Evolutionary conservation across 306 rosid genomes (phyloP).

Genomic region (Alnus glutinosa): DNA sequence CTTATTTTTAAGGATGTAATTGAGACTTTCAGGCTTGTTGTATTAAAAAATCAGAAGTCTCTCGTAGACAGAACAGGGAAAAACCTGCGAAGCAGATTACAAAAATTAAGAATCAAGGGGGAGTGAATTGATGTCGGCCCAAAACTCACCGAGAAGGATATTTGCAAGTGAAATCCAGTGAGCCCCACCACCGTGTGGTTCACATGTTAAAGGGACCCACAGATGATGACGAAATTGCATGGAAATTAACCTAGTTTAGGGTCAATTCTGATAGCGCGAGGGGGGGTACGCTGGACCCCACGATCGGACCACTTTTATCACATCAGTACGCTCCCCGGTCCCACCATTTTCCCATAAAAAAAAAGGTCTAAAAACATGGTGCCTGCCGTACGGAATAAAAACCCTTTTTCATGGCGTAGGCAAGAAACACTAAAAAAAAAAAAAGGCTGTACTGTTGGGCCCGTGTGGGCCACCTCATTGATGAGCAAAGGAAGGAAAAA

Average conservation of each 20-base stretch:
- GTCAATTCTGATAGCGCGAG: background rate
- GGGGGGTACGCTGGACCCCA: background rate
- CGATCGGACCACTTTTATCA: background rate
- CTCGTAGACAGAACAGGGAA: no score
- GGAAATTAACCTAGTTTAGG: background rate
- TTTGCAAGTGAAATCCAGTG: conserved; percentile 26
- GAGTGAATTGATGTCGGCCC: no score
- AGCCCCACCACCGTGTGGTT: conserved; percentile 29
- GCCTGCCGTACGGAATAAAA: conserved; percentile 40
- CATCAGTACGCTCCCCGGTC: conserved; percentile 11
- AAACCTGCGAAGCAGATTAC: no score
- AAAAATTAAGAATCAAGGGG: no score
- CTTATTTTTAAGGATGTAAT: no score
- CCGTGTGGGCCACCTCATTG: conserved; percentile 27
- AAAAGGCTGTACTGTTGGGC: conserved; percentile 38
- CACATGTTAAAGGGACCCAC: conserved; percentile 43
- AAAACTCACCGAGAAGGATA: no score
- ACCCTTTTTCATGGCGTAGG: conserved; percentile 25
- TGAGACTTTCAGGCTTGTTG: no score
- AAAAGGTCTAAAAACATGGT: background rate
- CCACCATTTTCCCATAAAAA: conserved; percentile 9
- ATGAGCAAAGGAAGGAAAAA: background rate
- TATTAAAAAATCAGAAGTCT: no score
- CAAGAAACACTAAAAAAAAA: background rate
- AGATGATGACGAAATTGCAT: conserved; percentile 21